Evolutionary conservation across 495 filamentous ascomycete species (phyloP), one percentile per base, ranked within the genome.

Genomic region (Neohortaea acidophila): DNA sequence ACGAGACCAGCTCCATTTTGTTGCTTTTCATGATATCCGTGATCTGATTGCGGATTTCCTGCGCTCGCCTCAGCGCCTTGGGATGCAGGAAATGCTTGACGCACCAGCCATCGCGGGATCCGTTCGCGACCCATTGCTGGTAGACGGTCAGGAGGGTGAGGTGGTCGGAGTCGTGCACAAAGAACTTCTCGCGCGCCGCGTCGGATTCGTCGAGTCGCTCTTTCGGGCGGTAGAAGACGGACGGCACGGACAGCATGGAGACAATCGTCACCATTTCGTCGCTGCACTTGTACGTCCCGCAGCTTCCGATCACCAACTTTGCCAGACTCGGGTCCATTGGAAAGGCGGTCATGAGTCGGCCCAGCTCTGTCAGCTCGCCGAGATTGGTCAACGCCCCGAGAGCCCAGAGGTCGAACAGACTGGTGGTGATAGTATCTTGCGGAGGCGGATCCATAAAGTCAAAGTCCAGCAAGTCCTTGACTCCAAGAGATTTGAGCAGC

Each of bases 371-470:
- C 15, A 99, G 67, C 39, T 94, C 84, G 21, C 91, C 91, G 5
- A 99, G 69, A 53, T 94, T 93, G 49, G 91, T 80, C 17, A 99
- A 59, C 2, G 91, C 91, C 2, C 91, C 91, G 9, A 99, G 67
- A 0, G 91, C 86, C 91, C 91, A 99, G 10, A 99, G 73, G 51
- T 99, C 91, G 65, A 96, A 99, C 2, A 99, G 70, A 1, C 84
- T 93, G 0, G 91, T 99, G 7, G 83, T 84, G 50, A 99, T 99
- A 4, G 85, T 94, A 45, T 99, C 91, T 59, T 99, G 91, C 0
- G 91, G 89, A 5, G 91, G 91, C 0, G 91, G 89, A 47, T 99
- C 91, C 85, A 99, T 94, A 51, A 99, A 99, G 54, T 96, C 85
- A 50, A 99, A 99, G 50, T 99, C 91, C 2, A 99, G 64, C 13